Evolutionary conservation across 352 stramenopile genomes (phyloP), one percentile per base, ranked within the genome.

Genomic region (Phytopythium kandeliae): DNA sequence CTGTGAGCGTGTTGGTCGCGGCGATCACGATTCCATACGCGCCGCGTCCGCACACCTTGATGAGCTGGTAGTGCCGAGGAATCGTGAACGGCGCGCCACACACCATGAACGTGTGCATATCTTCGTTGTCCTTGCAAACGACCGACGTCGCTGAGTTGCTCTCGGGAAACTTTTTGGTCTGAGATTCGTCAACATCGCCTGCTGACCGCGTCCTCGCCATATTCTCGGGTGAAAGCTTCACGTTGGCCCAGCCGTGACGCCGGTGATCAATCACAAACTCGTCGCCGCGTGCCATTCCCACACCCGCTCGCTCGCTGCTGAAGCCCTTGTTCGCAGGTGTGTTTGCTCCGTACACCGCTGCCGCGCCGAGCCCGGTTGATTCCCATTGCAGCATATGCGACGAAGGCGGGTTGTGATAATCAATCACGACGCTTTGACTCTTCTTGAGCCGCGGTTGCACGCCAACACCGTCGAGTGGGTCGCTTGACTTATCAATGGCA

Each of bases 1-100:
- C 81, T 1, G 78, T 89, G 22, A 70, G 64, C 28, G 74, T 74
- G 57, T 96, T 85, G 10, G 83, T 93, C 8, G 85, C 86, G 12
- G 86, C 85, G 53, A 96, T 95, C 35, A 96, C 86, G 50, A 96
- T 93, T 31, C 86, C 86, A 55, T 96, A 96, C 28, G 84, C 85
- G 7, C 86, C 86, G 41, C 86, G 80, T 6, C 86, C 86, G 53
- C 83, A 93, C 12, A 95, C 85, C 53, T 95, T 95, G 48, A 95
- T 93, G 26, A 94, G 67, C 53, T 92, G 70, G 56, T 95, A 95
- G 67, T 93, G 76, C 40, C 74, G 68, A 10, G 85, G 80, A 42
- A 95, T 89, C 42, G 78, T 90, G 46, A 95, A 95, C 13, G 80
- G 81, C 43, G 84, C 85, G n/a, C 85, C 84, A 38, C 83, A 94